Conservation (phyloP, 1,284 basidiomycete genomes). For the Prillingera fragicola region DNA sequence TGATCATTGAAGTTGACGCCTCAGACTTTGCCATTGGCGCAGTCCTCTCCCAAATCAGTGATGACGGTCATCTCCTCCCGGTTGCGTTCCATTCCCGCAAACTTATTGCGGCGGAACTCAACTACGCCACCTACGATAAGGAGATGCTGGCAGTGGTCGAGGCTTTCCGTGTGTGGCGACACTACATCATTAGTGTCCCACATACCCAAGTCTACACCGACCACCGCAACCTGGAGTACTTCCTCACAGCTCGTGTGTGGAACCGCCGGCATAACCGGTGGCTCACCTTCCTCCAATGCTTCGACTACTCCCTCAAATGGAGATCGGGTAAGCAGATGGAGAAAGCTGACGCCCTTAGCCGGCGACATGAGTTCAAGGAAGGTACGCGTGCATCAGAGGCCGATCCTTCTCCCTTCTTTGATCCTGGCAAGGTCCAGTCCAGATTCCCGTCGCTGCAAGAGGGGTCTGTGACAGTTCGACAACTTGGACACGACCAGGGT, state of each 20-base stretch:
- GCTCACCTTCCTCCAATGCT: constrained; percentile 44
- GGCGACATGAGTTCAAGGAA: constrained; percentile 41
- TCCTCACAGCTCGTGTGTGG: constrained; percentile 42
- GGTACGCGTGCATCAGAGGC: neutral
- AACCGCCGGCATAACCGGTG: constrained; percentile 50
- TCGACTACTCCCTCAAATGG: constrained; percentile 48
- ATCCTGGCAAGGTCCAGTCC: too few species aligned
- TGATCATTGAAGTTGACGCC: constrained; percentile 7
- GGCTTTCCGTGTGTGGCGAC: constrained; percentile 48
- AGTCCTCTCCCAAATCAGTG: constrained; percentile 13
- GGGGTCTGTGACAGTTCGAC: too few species aligned
- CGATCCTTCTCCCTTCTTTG: too few species aligned
- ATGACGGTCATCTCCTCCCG: constrained; percentile 38
- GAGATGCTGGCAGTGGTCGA: constrained; percentile 52
- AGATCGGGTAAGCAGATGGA: constrained; percentile 44
- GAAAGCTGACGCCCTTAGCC: constrained; percentile 49
- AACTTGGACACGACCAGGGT: too few species aligned
- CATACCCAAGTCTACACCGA: constrained; percentile 46
- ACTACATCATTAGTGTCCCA: constrained; percentile 43
- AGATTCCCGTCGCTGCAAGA: too few species aligned
- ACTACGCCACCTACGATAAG: constrained; percentile 53
- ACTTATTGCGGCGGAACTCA: constrained; percentile 41
- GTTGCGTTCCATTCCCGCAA: constrained; percentile 44
- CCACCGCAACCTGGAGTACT: constrained; percentile 52
- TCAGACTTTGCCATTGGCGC: constrained; percentile 9